phyloP scores from a whole-genome alignment of 2,329 filamentous ascomycete species.

The Diaporthe sp. region DNA sequence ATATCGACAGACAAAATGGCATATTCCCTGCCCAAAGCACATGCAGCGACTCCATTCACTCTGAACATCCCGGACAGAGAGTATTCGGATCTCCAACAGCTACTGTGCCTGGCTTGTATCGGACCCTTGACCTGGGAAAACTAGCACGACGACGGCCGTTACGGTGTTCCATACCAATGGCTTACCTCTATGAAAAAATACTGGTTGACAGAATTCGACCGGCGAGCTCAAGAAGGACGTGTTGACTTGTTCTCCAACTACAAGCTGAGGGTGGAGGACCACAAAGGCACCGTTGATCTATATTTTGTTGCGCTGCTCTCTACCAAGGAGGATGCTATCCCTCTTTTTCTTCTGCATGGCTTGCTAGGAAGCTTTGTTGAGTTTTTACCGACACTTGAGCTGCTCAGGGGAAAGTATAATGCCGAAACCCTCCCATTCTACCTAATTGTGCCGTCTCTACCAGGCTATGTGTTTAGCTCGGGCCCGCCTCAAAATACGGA shows the following conservation, averaged over 20 bases:
- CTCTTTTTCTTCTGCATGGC: slow-evolving; percentile 62
- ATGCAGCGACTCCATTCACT: not conserved
- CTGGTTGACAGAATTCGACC: slow-evolving; percentile 58
- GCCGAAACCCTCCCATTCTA: slow-evolving; percentile 64
- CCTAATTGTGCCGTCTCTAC: slow-evolving; percentile 64
- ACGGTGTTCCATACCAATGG: not conserved
- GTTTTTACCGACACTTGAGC: slow-evolving; percentile 60
- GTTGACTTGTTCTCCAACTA: slow-evolving; percentile 63
- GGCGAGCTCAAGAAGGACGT: slow-evolving; percentile 48
- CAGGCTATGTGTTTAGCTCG: slow-evolving; percentile 62
- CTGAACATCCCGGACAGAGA: not conserved
- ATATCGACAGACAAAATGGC: not conserved
- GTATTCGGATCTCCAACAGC: not conserved
- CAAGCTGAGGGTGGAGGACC: slow-evolving; percentile 50
- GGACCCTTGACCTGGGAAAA: slow-evolving; percentile 18
- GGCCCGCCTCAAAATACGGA: slow-evolving; percentile 57
- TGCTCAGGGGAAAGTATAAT: slow-evolving; percentile 58
- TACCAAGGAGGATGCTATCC: slow-evolving; percentile 56
- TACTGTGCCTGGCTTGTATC: not conserved
- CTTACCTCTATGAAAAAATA: not conserved
- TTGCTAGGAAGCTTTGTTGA: slow-evolving; percentile 66
- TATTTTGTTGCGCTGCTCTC: slow-evolving; percentile 68
- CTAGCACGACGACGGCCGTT: not conserved
- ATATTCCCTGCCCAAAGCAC: not conserved
- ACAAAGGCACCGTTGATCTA: slow-evolving; percentile 49